Percentiles rank a stretch among this genome's conserved stretches.
Evolutionary conservation across 1,284 basidiomycete species (phyloP).

Genomic region (Melampsora americana): DNA sequence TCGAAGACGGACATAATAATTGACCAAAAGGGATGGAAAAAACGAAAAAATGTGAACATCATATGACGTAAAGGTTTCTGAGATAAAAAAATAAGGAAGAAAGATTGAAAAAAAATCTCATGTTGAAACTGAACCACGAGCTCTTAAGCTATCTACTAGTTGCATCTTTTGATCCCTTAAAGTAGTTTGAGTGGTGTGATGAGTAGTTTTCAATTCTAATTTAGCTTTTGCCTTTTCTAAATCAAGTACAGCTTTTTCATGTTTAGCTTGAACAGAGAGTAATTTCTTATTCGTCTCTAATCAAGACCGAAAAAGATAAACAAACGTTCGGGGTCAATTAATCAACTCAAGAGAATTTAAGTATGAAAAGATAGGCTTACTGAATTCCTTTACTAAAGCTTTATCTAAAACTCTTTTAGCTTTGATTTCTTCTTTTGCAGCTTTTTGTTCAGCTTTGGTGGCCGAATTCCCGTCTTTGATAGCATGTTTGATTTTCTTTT

Average conservation of each 20-base stretch:
- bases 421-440: conserved; percentile 2
- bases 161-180: conserved; percentile 1
- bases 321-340: too few species aligned
- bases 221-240: background rate
- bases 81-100: too few species aligned
- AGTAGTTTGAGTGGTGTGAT: background rate
- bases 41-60: too few species aligned
- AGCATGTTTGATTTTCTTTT: background rate
- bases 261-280: background rate
- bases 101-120: too few species aligned
- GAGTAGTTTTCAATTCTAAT: background rate
- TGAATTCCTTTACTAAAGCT: background rate
- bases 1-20: too few species aligned
- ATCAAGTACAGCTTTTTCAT: background rate
- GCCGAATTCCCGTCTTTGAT: background rate
- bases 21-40: too few species aligned
- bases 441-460: conserved; percentile 3
- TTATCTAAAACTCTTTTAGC: background rate
- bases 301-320: background rate
- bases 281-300: conserved; percentile 2
- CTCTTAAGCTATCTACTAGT: background rate
- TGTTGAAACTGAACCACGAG: background rate
- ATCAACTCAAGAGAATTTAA: too few species aligned
- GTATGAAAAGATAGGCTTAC: background rate
- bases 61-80: too few species aligned